Percentiles rank a stretch among this genome's conserved stretches.
phyloP scores from a whole-genome alignment of 129 eudicot genomes.

The Lonicera japonica region DNA sequence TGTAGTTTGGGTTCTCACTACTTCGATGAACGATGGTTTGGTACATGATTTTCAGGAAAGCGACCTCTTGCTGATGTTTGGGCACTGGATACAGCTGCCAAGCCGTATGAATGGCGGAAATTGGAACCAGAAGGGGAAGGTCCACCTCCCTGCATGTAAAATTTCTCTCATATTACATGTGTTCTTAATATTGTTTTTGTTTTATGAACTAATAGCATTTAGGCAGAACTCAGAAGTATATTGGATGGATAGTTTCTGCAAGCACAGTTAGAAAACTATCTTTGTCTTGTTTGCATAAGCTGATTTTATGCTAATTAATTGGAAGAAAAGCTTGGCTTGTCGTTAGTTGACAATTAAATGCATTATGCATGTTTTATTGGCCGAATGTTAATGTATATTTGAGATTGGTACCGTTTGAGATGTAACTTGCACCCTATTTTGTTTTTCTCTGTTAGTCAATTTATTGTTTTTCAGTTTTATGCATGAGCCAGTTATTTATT shows the following conservation, averaged over 20 bases:
- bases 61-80: constrained; percentile 98
- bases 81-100: constrained; percentile 99
- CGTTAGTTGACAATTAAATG: background rate
- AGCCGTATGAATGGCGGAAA: constrained; percentile 98
- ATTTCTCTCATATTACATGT: background rate
- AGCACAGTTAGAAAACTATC: background rate
- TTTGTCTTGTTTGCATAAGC: background rate
- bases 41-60: constrained; percentile 47
- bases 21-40: constrained; percentile 1
- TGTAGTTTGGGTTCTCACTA: background rate
- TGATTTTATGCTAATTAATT: background rate
- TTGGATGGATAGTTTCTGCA: background rate
- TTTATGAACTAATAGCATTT: background rate
- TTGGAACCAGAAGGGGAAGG: constrained; percentile 98
- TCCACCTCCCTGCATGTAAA: constrained; percentile 99
- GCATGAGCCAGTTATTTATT: too few relatives aligned
- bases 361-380: background rate
- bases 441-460: background rate
- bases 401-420: background rate
- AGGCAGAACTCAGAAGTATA: background rate
- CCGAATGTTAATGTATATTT: background rate
- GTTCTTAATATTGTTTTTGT: background rate
- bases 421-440: background rate
- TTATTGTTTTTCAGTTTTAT: too few relatives aligned
- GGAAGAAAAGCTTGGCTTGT: background rate